Evolutionary conservation across 2,329 filamentous ascomycete genomes (phyloP).

Genomic region (Rhinocladiella mackenziei): DNA sequence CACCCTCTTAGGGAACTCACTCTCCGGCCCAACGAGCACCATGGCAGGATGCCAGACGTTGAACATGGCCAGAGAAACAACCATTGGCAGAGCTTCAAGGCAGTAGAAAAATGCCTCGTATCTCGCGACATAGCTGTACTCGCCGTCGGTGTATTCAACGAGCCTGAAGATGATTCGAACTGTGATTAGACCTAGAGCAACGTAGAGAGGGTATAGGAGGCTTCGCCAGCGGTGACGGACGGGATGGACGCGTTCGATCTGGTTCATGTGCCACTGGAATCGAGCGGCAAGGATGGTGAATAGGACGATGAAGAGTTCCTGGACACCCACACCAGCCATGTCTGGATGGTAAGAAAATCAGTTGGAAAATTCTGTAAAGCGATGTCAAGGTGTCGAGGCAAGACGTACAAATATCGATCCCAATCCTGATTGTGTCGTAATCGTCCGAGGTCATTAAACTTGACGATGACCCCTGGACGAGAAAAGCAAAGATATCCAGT

Average conservation of each 20-base stretch:
- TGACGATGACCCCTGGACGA: constrained; percentile 43
- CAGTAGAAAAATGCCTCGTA: constrained; percentile 37
- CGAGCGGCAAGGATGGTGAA: constrained; percentile 48
- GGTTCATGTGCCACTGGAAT: constrained; percentile 43
- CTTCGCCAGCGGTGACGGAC: constrained; percentile 34
- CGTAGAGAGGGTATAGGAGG: constrained; percentile 51
- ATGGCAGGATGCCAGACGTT: constrained; percentile 3
- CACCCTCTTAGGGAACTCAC: too few relatives aligned
- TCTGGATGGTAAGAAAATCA: constrained; percentile 43
- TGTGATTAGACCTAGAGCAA: constrained; percentile 47
- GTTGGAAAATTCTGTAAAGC: constrained; percentile 23
- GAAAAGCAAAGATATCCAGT: constrained; percentile 42
- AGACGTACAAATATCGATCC: too few relatives aligned
- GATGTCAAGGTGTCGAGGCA: neutral
- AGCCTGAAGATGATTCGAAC: constrained; percentile 55
- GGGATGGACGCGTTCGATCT: neutral
- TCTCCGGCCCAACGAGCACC: too few relatives aligned
- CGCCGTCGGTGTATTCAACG: constrained; percentile 55
- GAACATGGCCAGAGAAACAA: neutral
- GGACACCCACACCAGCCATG: constrained; percentile 41
- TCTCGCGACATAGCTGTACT: constrained; percentile 39
- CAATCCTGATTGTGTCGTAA: constrained; percentile 24
- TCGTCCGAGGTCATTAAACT: constrained; percentile 16
- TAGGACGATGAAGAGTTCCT: constrained; percentile 49
- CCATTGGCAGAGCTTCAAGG: constrained; percentile 22